Conservation (phyloP, 805 yeast species). For the Kodamaea fukazawae region DNA sequence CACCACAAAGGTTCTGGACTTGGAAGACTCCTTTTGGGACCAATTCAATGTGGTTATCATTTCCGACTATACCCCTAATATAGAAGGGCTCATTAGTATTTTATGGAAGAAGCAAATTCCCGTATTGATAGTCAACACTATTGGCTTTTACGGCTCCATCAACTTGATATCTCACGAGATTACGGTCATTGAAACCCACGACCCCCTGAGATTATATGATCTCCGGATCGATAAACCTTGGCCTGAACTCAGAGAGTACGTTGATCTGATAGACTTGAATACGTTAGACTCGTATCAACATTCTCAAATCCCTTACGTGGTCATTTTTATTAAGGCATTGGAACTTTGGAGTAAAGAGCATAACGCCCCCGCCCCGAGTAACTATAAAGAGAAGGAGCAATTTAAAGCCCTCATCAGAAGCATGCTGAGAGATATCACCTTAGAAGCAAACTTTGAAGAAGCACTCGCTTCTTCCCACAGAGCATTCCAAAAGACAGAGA, state of each 20-base stretch:
- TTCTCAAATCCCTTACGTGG: slow-evolving; percentile 68
- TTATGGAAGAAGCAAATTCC: slow-evolving; percentile 52
- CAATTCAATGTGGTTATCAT: slow-evolving; percentile 51
- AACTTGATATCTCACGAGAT: slow-evolving; percentile 54
- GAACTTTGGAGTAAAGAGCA: slow-evolving; percentile 39
- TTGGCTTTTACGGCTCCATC: slow-evolving; percentile 67
- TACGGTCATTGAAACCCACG: slow-evolving; percentile 71
- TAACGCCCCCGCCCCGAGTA: slow-evolving; percentile 29
- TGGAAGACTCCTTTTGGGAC: slow-evolving; percentile 39
- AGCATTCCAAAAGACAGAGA: slow-evolving; percentile 34
- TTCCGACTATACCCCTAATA: slow-evolving; percentile 25
- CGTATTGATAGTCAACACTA: slow-evolving; percentile 45
- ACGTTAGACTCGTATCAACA: slow-evolving; percentile 41
- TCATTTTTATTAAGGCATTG: slow-evolving; percentile 56
- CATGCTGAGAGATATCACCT: slow-evolving; percentile 46
- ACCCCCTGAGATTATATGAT: slow-evolving; percentile 61
- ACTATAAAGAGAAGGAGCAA: slow-evolving; percentile 39
- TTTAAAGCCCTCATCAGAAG: slow-evolving; percentile 37
- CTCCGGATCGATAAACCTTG: slow-evolving; percentile 70
- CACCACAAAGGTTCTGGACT: slow-evolving; percentile 12
- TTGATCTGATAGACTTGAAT: slow-evolving; percentile 50
- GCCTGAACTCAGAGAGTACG: slow-evolving; percentile 56
- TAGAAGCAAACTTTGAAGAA: slow-evolving; percentile 47
- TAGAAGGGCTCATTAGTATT: slow-evolving; percentile 29
- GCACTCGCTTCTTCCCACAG: slow-evolving; percentile 35